These are phyloP conservation scores for Tetrapisispora taiwanensis DNA, from an alignment of 805 yeast genomes.

Conservation along the genomic window DNA sequence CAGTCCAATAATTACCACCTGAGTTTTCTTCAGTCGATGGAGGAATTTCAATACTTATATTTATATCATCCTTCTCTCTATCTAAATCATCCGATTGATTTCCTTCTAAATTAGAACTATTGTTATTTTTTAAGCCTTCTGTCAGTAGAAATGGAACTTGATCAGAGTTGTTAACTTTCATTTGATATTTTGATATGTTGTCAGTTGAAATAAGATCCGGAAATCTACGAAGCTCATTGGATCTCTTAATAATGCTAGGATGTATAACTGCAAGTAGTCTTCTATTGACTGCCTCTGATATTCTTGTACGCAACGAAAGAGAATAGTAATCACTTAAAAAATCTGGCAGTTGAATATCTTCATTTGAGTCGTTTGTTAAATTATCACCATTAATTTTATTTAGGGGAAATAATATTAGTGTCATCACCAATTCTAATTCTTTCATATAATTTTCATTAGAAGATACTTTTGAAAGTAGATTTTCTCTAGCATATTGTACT, in stretches of 20 bases:
- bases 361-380: neutral
- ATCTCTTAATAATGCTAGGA: conserved; percentile 4
- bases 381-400: conserved; percentile 15
- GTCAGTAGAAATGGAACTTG: neutral
- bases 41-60: neutral
- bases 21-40: neutral
- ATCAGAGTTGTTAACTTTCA: too few species aligned
- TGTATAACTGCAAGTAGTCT: conserved; percentile 25
- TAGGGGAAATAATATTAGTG: conserved; percentile 48
- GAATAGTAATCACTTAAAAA: conserved; percentile 49
- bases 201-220: conserved; percentile 8
- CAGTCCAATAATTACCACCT: neutral
- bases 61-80: neutral
- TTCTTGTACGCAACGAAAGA: conserved; percentile 48
- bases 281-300: conserved; percentile 62
- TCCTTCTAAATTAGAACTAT: neutral
- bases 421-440: conserved; percentile 77
- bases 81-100: neutral
- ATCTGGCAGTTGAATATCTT: conserved; percentile 38
- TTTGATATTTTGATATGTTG: neutral
- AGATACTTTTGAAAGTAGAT: conserved; percentile 52
- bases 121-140: neutral
- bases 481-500: conserved; percentile 49
- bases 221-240: conserved; percentile 3
- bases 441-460: conserved; percentile 49